Evolutionary conservation across 495 filamentous ascomycete genomes (phyloP), one percentile per base, ranked within the genome.

Genomic region (Aspergillus wentii): DNA sequence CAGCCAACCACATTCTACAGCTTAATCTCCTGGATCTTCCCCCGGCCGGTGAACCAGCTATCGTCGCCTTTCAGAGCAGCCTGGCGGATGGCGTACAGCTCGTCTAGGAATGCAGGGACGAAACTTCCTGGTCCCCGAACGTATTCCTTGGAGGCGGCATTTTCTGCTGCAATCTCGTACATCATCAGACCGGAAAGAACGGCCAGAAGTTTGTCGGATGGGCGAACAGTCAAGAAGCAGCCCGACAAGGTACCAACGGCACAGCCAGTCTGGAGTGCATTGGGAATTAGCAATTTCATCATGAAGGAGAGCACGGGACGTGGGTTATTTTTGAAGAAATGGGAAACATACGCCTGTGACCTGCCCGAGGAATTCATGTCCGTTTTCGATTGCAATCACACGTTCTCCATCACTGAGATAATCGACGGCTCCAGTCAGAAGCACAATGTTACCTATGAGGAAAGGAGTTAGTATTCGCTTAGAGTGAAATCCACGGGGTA

Each of bases 61-160:
- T 66, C 20, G 26, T 80, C 64, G 0, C 67, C 70, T 30, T 61
- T 52, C 8, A 56, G 52, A 2, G 74, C 72, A 14, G 65, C 69
- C 23, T 59, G 59, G 34, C 71, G 63, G 35, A 79, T 74, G 9
- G 56, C 63, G 51, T 74, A 73, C 32, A 80, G 57, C 52, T 80
- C 83, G 46, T 96, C 90, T 15, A 96, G 64, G 51, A 94, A 90
- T 0, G 83, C 84, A 2, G 87, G 83, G 7, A 94, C 75, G 64
- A 97, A 97, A 11, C 85, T 91, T 1, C 90, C 90, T 0, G 90
- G 88, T 0, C 90, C 90, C 30, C 74, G 65, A 14, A 83, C 87
- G 38, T 86, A 77, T 6, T 64, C 62, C 34, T 79, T 69, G 14
- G 42, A 52, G 5, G 61, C 63, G 0, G 91, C 90, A 13, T 75